These are phyloP conservation scores for Fraxinus anomala DNA, from an alignment of 257 asterid genomes.

Conservation along the genomic window DNA sequence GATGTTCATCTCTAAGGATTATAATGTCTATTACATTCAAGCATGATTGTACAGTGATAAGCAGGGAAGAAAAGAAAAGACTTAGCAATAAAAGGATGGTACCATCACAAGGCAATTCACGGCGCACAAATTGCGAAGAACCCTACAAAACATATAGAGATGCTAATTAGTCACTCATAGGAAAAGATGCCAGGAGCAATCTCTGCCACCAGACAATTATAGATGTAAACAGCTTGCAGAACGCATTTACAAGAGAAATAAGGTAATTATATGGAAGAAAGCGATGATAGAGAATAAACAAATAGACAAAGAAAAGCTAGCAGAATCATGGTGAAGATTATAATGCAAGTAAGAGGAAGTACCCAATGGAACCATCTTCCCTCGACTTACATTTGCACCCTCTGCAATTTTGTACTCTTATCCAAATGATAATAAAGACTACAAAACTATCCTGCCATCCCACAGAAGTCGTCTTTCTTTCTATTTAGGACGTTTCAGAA, in stretches of 20 bases:
- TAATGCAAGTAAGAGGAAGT: neutral
- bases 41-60: neutral
- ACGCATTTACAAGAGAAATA: neutral
- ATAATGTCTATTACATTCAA: neutral
- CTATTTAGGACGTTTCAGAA: neutral
- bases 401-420: neutral
- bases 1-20: neutral
- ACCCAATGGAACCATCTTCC: neutral
- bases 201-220: neutral
- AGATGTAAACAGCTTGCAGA: neutral
- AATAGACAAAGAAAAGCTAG: neutral
- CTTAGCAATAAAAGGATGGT: neutral
- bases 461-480: neutral
- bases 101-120: neutral
- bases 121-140: neutral
- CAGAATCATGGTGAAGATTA: neutral
- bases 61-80: neutral
- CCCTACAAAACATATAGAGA: slow-evolving; percentile 25
- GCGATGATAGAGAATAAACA: neutral
- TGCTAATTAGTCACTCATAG: neutral
- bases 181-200: neutral
- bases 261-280: neutral
- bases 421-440: neutral
- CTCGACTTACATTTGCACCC: neutral
- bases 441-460: neutral